These are phyloP conservation scores for Cladosporium sphaerospermum DNA, from an alignment of 2,329 filamentous ascomycete genomes.

Conservation along the genomic window DNA sequence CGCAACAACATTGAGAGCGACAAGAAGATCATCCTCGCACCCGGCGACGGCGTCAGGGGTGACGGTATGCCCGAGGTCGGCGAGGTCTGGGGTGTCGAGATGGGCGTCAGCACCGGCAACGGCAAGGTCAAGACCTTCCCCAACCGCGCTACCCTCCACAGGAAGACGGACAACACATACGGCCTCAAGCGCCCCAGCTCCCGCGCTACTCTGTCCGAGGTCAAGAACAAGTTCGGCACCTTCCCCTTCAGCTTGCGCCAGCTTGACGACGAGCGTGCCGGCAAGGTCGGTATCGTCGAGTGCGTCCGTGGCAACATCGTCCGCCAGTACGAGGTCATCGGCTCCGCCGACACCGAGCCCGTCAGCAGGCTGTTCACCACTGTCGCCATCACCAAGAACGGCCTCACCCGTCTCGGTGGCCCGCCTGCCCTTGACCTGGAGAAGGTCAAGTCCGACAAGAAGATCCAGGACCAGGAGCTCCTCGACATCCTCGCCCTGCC, in stretches of 20 bases:
- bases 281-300: slow-evolving; percentile 92
- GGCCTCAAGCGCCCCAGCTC: slow-evolving; percentile 90
- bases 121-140: slow-evolving; percentile 93
- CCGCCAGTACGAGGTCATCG: slow-evolving; percentile 91
- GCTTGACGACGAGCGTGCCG: slow-evolving; percentile 91
- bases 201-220: slow-evolving; percentile 84
- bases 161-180: slow-evolving; percentile 86
- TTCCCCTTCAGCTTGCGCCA: slow-evolving; percentile 98
- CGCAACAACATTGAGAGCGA: slow-evolving; percentile 95
- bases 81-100: slow-evolving; percentile 97
- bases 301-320: slow-evolving; percentile 90
- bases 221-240: slow-evolving; percentile 92
- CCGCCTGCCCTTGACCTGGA: slow-evolving; percentile 69
- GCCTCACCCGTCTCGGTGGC: slow-evolving; percentile 75
- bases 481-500: slow-evolving; percentile 91
- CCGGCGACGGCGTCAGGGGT: slow-evolving; percentile 80
- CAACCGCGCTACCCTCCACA: slow-evolving; percentile 84
- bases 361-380: slow-evolving; percentile 87
- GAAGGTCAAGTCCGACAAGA: slow-evolving; percentile 92
- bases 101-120: slow-evolving; percentile 81
- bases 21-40: slow-evolving; percentile 95
- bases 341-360: slow-evolving; percentile 80
- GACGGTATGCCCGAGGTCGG: slow-evolving; percentile 82
- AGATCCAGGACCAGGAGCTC: slow-evolving; percentile 93
- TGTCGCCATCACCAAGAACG: slow-evolving; percentile 95